Percentiles rank a stretch among this genome's conserved stretches.
These are phyloP conservation scores for Anaeromyces robustus DNA, from an alignment of 192 early-diverging fungal species.

Conservation along the genomic window DNA sequence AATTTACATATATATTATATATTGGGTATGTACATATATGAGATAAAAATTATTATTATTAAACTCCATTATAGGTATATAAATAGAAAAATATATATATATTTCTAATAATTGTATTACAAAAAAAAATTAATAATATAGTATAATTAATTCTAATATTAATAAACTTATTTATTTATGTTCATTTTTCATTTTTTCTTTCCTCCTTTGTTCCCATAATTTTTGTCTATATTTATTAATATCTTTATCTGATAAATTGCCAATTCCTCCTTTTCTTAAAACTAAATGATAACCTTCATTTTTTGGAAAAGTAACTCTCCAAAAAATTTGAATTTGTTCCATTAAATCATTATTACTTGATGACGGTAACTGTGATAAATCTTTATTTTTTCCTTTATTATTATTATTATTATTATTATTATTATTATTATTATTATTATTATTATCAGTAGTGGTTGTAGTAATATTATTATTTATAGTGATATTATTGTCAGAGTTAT, in stretches of 20 bases:
- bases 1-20: too few relatives aligned
- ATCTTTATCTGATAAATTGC: not conserved
- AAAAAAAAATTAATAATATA: too few relatives aligned
- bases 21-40: too few relatives aligned
- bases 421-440: not conserved
- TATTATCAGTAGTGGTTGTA: too few relatives aligned
- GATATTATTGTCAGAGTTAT: too few relatives aligned
- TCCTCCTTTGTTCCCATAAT: not conserved
- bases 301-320: not conserved
- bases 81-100: too few relatives aligned
- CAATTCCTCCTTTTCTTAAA: not conserved
- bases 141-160: too few relatives aligned
- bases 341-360: not conserved
- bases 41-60: too few relatives aligned
- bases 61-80: too few relatives aligned
- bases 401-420: not conserved
- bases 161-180: too few relatives aligned
- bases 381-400: not conserved
- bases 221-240: not conserved
- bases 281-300: not conserved
- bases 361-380: not conserved
- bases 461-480: too few relatives aligned
- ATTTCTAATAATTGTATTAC: too few relatives aligned
- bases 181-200: not conserved
- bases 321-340: not conserved